Evolutionary conservation across 176 grass and related monocot species (phyloP).

Genomic region (bread wheat (Triticum aestivum)): IWGSC_CS_RefSeq_v2.1 NC_057811.1:167433451-167433950

Average conservation of each 20-base stretch:
- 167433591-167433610: slow-evolving; percentile 81
- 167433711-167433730: slow-evolving; percentile 32
- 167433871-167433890: slow-evolving; percentile 43
- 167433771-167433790: not conserved
- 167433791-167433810: not conserved
- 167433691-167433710: slow-evolving; percentile 19
- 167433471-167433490: slow-evolving; percentile 96
- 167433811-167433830: not conserved
- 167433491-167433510: slow-evolving; percentile 68
- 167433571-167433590: slow-evolving; percentile 94
- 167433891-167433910: not conserved
- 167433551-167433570: slow-evolving; percentile 34
- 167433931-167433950: not conserved
- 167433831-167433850: not conserved
- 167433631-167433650: slow-evolving; percentile 17
- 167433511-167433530: slow-evolving; percentile 25
- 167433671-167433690: slow-evolving; percentile 45
- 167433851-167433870: not conserved
- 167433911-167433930: not conserved
- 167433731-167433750: not conserved
- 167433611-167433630: not conserved
- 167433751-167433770: not conserved
- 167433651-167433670: slow-evolving; percentile 13
- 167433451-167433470: slow-evolving; percentile 99
- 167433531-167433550: not conserved